phyloP scores from a whole-genome alignment of 2,329 filamentous ascomycete genomes.

The Verticillium zaregamsianum region DNA sequence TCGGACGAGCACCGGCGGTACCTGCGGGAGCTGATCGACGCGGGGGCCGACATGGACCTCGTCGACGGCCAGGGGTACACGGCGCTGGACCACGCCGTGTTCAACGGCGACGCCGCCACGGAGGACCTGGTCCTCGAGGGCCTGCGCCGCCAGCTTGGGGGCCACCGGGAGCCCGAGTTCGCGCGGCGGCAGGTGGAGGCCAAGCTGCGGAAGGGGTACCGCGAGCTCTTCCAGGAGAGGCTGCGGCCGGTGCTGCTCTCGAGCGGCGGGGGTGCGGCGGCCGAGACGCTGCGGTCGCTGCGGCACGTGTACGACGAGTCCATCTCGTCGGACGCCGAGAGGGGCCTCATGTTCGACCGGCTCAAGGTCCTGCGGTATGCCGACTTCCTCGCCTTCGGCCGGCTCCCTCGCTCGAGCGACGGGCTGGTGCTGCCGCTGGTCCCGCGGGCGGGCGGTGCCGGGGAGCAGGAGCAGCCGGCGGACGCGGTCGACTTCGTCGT shows the following conservation, averaged over 20 bases:
- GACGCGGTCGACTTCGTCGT: conserved; percentile 18
- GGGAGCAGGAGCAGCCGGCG: not conserved
- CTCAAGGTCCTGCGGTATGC: conserved; percentile 23
- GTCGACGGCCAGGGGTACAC: conserved; percentile 29
- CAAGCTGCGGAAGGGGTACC: conserved; percentile 26
- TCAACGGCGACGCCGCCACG: conserved; percentile 20
- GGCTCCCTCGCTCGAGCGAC: conserved; percentile 21
- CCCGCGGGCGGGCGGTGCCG: not conserved
- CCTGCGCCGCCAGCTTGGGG: conserved; percentile 10
- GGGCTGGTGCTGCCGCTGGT: conserved; percentile 2
- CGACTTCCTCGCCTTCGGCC: conserved; percentile 19
- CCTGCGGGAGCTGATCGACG: conserved; percentile 24
- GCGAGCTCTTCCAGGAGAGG: conserved; percentile 30
- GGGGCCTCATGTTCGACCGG: conserved; percentile 19
- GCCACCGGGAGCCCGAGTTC: conserved; percentile 2
- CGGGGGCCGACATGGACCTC: conserved; percentile 24
- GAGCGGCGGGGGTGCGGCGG: conserved; percentile 9
- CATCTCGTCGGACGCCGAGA: conserved; percentile 16
- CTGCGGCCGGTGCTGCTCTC: conserved; percentile 26
- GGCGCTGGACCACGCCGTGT: conserved; percentile 32
- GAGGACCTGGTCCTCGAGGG: conserved; percentile 22
- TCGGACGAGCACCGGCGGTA: conserved; percentile 29
- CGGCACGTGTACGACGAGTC: conserved; percentile 18
- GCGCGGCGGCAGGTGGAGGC: conserved; percentile 15
- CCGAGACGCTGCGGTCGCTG: conserved; percentile 11